Conservation (phyloP, 768 basidiomycete species). For the Cubamyces lactineus region DNA sequence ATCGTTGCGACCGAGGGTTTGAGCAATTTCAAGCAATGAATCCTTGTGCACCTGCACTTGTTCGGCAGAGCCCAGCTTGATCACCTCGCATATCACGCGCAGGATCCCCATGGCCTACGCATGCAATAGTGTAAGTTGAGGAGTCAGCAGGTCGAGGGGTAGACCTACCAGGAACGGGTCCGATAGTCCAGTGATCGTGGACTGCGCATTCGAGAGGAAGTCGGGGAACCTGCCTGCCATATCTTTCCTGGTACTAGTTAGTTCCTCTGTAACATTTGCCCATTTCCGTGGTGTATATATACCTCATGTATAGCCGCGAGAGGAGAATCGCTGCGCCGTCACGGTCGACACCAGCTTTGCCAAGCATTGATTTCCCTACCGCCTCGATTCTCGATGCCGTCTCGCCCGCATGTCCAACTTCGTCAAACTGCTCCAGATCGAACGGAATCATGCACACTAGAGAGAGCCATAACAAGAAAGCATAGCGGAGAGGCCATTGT, state of each 20-base stretch:
- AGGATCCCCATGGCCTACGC: constrained; percentile 67
- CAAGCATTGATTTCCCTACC: constrained; percentile 59
- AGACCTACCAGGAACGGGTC: constrained; percentile 57
- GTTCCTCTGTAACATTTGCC: constrained; percentile 9
- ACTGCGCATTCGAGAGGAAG: constrained; percentile 55
- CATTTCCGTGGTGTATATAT: constrained; percentile 29
- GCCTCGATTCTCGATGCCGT: constrained; percentile 62
- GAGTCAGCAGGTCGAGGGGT: constrained; percentile 4
- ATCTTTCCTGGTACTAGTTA: constrained; percentile 54
- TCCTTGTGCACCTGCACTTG: constrained; percentile 49
- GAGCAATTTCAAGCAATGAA: constrained; percentile 49
- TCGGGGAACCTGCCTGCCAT: constrained; percentile 48
- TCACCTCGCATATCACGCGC: constrained; percentile 70
- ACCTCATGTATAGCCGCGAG: constrained; percentile 82
- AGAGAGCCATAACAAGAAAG: constrained; percentile 90
- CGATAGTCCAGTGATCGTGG: constrained; percentile 41
- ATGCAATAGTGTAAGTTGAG: neutral
- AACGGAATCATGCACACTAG: constrained; percentile 95
- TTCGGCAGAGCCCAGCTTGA: constrained; percentile 62
- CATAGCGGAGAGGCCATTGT: constrained; percentile 84
- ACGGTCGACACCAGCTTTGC: constrained; percentile 79
- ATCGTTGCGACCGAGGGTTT: constrained; percentile 44
- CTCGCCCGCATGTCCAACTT: constrained; percentile 49
- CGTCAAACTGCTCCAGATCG: constrained; percentile 84
- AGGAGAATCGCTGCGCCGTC: constrained; percentile 83